Percentiles rank a stretch among this genome's conserved stretches.
Conservation (phyloP, 352 stramenopile genomes). For the Plasmopara halstedii region DNA sequence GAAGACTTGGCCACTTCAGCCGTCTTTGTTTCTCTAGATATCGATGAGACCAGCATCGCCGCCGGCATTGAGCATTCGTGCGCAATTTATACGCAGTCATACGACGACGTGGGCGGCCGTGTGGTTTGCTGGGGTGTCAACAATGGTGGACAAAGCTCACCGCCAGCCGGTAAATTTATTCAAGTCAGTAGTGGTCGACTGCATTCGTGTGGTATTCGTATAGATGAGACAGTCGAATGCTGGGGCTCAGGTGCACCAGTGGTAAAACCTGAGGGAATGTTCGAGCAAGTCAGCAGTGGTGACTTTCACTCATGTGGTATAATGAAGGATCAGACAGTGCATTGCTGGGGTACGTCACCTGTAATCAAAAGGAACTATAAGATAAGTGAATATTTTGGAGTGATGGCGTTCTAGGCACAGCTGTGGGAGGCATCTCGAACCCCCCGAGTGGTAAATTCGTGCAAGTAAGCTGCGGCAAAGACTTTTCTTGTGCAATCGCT, state of each 20-base stretch:
- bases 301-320: conserved; percentile 77
- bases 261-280: conserved; percentile 50
- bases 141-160: conserved; percentile 42
- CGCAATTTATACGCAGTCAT: conserved; percentile 58
- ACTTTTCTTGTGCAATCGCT: conserved; percentile 51
- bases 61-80: conserved; percentile 76
- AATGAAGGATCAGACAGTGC: conserved; percentile 66
- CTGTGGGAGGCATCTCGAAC: conserved; percentile 24
- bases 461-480: conserved; percentile 72
- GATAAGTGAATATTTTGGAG: neutral
- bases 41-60: conserved; percentile 69
- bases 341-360: conserved; percentile 54
- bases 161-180: conserved; percentile 54
- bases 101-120: conserved; percentile 61
- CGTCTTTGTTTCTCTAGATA: conserved; percentile 49
- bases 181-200: conserved; percentile 69
- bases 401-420: conserved; percentile 17
- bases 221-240: conserved; percentile 74
- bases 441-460: conserved; percentile 50
- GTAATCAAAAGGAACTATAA: neutral
- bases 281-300: conserved; percentile 75
- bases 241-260: conserved; percentile 54
- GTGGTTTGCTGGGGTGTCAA: conserved; percentile 75
- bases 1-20: conserved; percentile 1
- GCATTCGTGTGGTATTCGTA: conserved; percentile 65